Percentiles rank a stretch among this genome's conserved stretches.
These are phyloP conservation scores for Botrytis tulipae DNA, from an alignment of 2,329 filamentous ascomycete species.

Conservation along the genomic window DNA sequence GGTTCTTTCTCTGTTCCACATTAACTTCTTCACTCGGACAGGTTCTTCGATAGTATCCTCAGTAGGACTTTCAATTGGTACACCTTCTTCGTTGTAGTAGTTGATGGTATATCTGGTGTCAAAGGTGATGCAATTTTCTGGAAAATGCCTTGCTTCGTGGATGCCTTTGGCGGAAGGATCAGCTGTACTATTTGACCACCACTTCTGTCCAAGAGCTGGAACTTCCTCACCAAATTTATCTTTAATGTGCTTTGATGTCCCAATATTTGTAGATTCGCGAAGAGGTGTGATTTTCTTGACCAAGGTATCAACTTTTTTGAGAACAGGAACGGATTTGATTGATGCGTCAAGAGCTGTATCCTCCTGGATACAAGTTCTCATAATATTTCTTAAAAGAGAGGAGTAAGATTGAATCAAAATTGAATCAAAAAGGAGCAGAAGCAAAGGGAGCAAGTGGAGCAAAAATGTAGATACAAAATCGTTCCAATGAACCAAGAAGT, in stretches of 20 bases:
- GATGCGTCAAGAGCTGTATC: slow-evolving; percentile 24
- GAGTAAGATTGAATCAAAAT: slow-evolving; percentile 9
- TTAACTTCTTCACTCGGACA: not conserved
- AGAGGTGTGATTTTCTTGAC: not conserved
- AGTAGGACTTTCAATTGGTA: not conserved
- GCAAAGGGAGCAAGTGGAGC: slow-evolving; percentile 23
- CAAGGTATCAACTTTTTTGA: not conserved
- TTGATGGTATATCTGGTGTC: slow-evolving; percentile 10
- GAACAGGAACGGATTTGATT: slow-evolving; percentile 35
- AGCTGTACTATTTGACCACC: not conserved
- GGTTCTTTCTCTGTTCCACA: not conserved
- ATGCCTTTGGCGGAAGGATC: not conserved
- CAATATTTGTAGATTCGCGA: slow-evolving; percentile 26
- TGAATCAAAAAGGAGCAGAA: slow-evolving; percentile 14
- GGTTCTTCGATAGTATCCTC: not conserved
- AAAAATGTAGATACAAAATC: slow-evolving; percentile 38
- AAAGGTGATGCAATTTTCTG: not conserved
- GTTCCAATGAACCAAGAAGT: slow-evolving; percentile 38
- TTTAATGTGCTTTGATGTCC: slow-evolving; percentile 31
- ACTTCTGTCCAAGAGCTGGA: not conserved
- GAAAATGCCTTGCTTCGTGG: not conserved
- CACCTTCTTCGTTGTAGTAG: slow-evolving; percentile 4
- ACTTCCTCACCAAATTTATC: not conserved
- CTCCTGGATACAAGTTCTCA: slow-evolving; percentile 28
- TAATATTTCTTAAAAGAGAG: slow-evolving; percentile 24